These are phyloP conservation scores for Pterocarpus santalinus DNA, from an alignment of 306 rosid genomes.

Conservation along the genomic window DNA sequence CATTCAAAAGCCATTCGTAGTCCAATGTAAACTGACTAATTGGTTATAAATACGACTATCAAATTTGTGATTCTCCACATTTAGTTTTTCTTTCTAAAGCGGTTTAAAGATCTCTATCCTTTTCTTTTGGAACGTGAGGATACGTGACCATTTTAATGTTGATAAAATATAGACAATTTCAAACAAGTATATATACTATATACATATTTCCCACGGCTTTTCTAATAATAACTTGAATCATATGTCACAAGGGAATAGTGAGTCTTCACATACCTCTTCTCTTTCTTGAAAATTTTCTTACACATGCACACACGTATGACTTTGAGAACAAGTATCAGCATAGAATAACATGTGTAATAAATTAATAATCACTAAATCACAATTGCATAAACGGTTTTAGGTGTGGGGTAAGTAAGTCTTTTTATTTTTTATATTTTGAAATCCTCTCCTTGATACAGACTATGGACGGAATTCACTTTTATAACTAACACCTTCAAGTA, in stretches of 20 bases:
- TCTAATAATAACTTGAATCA: not conserved
- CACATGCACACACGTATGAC: no score
- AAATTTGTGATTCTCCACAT: not conserved
- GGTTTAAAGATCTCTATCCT: not conserved
- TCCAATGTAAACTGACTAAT: not conserved
- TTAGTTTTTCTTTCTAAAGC: not conserved
- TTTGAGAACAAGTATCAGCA: no score
- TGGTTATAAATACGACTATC: constrained; percentile 1
- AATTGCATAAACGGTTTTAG: no score
- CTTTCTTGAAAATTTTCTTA: no score
- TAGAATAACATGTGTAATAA: no score
- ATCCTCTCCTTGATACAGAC: no score
- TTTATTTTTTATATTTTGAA: no score
- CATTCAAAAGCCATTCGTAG: not conserved
- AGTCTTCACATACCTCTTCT: no score
- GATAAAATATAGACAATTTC: not conserved
- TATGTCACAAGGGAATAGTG: not conserved
- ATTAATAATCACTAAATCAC: no score
- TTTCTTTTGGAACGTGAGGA: not conserved
- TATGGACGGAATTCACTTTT: no score
- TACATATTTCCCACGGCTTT: not conserved
- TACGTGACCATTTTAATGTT: not conserved
- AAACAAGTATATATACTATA: not conserved
- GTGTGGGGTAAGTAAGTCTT: no score
- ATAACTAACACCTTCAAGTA: no score